phyloP scores from a whole-genome alignment of 768 basidiomycete species.

The Cyclocybe cylindracea region DNA sequence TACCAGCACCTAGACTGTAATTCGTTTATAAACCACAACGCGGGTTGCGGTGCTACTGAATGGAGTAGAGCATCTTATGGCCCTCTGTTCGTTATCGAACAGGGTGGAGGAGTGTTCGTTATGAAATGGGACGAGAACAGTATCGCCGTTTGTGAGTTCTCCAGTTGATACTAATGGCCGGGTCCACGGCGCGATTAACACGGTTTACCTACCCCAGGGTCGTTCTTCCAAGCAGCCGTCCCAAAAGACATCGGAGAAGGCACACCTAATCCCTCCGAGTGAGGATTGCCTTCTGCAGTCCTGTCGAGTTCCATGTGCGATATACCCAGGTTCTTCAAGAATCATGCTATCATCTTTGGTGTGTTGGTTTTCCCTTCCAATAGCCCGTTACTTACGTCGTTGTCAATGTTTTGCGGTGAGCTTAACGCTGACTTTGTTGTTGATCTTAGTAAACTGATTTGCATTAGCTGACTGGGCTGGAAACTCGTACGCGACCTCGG shows the following conservation, averaged over 20 bases:
- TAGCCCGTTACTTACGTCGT: constrained; percentile 17
- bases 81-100: constrained; percentile 74
- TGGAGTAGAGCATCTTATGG: constrained; percentile 88
- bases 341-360: constrained; percentile 81
- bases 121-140: constrained; percentile 87
- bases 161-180: neutral
- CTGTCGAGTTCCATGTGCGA: constrained; percentile 60
- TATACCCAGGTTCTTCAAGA: constrained; percentile 57
- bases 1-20: constrained; percentile 51
- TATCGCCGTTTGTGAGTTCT: constrained; percentile 71
- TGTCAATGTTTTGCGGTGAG: constrained; percentile 61
- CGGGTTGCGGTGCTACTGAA: constrained; percentile 79
- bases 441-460: neutral
- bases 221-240: constrained; percentile 79
- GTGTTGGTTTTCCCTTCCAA: constrained; percentile 22
- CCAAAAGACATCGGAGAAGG: constrained; percentile 66
- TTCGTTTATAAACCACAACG: constrained; percentile 51
- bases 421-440: neutral
- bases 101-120: constrained; percentile 82
- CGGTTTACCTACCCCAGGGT: constrained; percentile 48
- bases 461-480: constrained; percentile 78
- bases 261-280: constrained; percentile 63
- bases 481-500: constrained; percentile 68
- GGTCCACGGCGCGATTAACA: constrained; percentile 2
- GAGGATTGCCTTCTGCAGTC: constrained; percentile 69